Base-by-base conservation (phyloP, 139 green algal species). In the Choricystis sp. region DNA sequence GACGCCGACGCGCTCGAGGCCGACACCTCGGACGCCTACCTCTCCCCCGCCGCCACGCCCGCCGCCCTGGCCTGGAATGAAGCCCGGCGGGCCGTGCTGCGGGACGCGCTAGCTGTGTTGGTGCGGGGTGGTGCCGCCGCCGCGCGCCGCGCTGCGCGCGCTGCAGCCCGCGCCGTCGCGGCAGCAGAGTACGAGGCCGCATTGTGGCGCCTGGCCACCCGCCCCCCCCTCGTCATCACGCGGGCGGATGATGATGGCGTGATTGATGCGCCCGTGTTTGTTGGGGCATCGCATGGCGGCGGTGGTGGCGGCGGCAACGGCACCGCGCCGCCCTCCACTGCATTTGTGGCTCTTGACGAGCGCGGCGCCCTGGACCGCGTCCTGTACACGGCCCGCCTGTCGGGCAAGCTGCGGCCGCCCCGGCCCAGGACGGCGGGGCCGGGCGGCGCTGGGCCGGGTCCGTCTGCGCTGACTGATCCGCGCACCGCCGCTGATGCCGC, bases 321-420 rank as follows among this genome's bases (percentile, higher is more conserved):
- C 1, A 27, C 68, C 19, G 86, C 85, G 61, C 64, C 71, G 28
- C 71, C 81, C 0, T 68, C 79, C 26, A 94, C 85, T 26, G 85
- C 83, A 28, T 66, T 92, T 57, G 85, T 83, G 22, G 78, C 87
- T 67, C 68, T 92, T 49, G 79, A 92, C 59, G 59, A 58, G 21
- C 25, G 40, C 24, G 86, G 86, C 22, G 73, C 83, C 26, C 68
- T 94, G 49, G 69, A 80, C 22, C 86, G 91, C 67, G 66, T 90
- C 40, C 56, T 75, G 65, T 71, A 59, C 31, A 56, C 27, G 19
- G 31, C 30, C n/a, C 29, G 49, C 19, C 59, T 74, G 48, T 68
- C 59, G 27, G 69, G 68, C 49, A 14, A 24, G 30, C 57, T 30
- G 61, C 56, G 48, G 27, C 55, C 30, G 49, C 57, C 52, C 20